A percentile compares a stretch with the other conserved stretches of the same genome.
Conservation (phyloP, 805 yeast genomes). For the Yarrowia keelungensis region DNA sequence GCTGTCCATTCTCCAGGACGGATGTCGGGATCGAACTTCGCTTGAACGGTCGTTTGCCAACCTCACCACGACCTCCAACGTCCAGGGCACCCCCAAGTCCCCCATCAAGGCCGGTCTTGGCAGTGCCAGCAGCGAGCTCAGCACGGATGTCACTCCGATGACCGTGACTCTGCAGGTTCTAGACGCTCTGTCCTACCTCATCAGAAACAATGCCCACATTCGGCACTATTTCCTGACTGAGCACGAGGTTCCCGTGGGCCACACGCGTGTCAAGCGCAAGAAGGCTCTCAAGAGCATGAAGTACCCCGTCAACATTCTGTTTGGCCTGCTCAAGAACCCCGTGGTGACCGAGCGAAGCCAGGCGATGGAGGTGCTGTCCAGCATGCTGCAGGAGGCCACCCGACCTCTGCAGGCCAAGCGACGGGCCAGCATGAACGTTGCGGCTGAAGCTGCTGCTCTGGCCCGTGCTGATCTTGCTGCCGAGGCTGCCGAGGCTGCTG, state of each 20-base stretch:
- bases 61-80: constrained; percentile 53
- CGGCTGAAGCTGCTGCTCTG: constrained; percentile 43
- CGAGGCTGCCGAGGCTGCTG: constrained; percentile 6
- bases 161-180: constrained; percentile 78
- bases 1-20: constrained; percentile 75
- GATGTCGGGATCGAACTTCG: constrained; percentile 64
- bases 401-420: constrained; percentile 60
- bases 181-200: constrained; percentile 72
- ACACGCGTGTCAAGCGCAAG: constrained; percentile 50
- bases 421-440: constrained; percentile 56
- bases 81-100: constrained; percentile 39
- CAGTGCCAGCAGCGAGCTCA: constrained; percentile 27
- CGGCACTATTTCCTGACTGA: constrained; percentile 80
- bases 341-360: constrained; percentile 74
- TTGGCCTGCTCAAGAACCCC: constrained; percentile 66
- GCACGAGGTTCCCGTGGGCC: constrained; percentile 60
- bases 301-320: constrained; percentile 75
- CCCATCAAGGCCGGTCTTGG: constrained; percentile 40
- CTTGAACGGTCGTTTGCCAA: constrained; percentile 68
- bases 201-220: constrained; percentile 70
- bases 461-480: not conserved
- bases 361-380: constrained; percentile 76
- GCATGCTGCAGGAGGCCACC: constrained; percentile 77
- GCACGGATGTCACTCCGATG: constrained; percentile 57
- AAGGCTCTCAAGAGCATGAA: constrained; percentile 47